phyloP scores from a whole-genome alignment of 768 basidiomycete species.

The Pleurotus eryngii region DNA sequence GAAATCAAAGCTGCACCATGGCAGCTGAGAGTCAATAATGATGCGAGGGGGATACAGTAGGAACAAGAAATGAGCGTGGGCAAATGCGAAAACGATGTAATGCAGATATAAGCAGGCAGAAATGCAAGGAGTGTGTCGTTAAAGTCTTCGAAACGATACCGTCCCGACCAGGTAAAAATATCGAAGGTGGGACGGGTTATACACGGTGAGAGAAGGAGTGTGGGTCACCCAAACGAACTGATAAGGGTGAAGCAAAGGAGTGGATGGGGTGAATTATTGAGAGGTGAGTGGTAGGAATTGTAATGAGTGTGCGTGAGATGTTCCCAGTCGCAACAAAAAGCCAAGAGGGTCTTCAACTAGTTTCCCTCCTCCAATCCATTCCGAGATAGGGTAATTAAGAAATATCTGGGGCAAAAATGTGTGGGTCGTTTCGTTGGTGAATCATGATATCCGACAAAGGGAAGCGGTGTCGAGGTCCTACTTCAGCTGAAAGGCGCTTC shows the following conservation, averaged over 20 bases:
- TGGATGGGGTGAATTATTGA: conserved; percentile 1
- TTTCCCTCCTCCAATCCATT: neutral
- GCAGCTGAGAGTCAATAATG: neutral
- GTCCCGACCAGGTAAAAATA: conserved; percentile 5
- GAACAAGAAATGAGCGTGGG: neutral
- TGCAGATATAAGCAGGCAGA: conserved; percentile 6
- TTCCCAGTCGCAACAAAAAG: neutral
- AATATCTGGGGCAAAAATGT: neutral
- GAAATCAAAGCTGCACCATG: neutral
- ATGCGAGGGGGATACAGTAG: neutral
- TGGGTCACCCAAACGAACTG: neutral
- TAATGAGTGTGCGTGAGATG: conserved; percentile 2
- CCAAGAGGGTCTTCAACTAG: neutral
- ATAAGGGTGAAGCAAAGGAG: conserved; percentile 8
- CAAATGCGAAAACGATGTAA: neutral
- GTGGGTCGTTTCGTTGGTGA: neutral
- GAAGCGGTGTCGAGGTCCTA: conserved; percentile 21
- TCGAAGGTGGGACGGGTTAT: neutral
- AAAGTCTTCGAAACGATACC: neutral
- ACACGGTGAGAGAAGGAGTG: neutral
- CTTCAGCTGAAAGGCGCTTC: conserved; percentile 70
- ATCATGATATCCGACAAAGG: neutral
- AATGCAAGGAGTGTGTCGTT: conserved; percentile 8
- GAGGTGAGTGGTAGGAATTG: neutral
- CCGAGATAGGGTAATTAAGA: conserved; percentile 2